Base-by-base conservation (phyloP, 106 monocot genomes). In the Allium sativum region DNA sequence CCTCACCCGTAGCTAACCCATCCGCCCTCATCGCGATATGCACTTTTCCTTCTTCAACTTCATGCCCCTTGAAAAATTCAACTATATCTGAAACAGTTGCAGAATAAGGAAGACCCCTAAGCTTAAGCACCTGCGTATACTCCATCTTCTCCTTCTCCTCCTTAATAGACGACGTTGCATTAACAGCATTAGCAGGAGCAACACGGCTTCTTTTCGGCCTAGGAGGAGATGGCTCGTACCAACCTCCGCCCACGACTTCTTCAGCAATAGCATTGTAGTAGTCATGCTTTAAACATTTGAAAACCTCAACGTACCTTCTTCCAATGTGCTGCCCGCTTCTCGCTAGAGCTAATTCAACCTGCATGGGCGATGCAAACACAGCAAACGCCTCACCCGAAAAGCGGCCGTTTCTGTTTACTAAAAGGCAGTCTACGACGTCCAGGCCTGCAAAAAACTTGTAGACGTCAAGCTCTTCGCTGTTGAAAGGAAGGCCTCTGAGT, bases 1-100 rank as follows among this genome's bases (percentile, higher is more conserved):
- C 96, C 62, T 96, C 96, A 0, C 96, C 96, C 0, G 96, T 91
- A 8, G 87, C 87, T 62, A 79, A 87, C 45, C 96, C 96, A 53
- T 96, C 91, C 4, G 73, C 40, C 18, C 84, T 73, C 48, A 55
- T 73, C 3, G 68, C 84, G 51, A 91, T 82, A 47, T 80, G 87
- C 57, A 91, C 86, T 40, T 79, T 84, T 7, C 76, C 73, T 65
- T 82, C 87, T 4, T 16, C 62, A 40, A 91, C 22, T 15, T 73
- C 76, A n/a, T 59, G 91, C 11, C 78, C 90, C 10, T 43, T 46
- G 41, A 96, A 96, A 78, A 96, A 96, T 22, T 87, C 79, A 0
- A 82, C 64, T 44, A 96, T 91, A 15, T 96, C 90, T 9, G 62
- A 8, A 57, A 75, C 70, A 16, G 76, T 76, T 14, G 70, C 84